Conservation (phyloP, 345 rosid genomes). For the Arabis hirsuta region DNA sequence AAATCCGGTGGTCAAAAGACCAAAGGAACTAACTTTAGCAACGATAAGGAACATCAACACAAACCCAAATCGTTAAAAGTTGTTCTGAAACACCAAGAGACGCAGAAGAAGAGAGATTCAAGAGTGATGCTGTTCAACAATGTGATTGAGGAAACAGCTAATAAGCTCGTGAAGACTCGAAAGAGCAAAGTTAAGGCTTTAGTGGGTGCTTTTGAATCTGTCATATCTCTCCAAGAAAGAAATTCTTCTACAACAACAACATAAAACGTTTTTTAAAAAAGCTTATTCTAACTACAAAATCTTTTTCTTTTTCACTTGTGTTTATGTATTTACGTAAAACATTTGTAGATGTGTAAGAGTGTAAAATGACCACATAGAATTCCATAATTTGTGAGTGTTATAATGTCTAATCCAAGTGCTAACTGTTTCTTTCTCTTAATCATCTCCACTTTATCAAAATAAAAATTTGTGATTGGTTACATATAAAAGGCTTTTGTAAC, state of each 20-base stretch:
- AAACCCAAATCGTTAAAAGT: constrained; percentile 38
- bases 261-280: constrained; percentile 5
- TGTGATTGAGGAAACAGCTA: constrained; percentile 94
- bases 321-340: constrained; percentile 2
- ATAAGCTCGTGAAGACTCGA: constrained; percentile 76
- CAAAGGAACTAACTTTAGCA: constrained; percentile 39
- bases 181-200: constrained; percentile 95
- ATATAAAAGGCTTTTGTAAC: neutral
- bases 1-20: constrained; percentile 50
- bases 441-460: neutral
- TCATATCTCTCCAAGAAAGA: constrained; percentile 69
- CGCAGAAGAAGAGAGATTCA: constrained; percentile 60
- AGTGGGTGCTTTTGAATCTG: constrained; percentile 95
- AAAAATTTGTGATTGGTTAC: constrained; percentile 6
- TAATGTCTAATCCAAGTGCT: neutral
- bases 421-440: neutral
- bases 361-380: neutral
- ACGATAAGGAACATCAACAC: constrained; percentile 33
- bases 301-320: neutral
- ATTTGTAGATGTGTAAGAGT: neutral
- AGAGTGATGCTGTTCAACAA: constrained; percentile 67
- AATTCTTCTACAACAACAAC: constrained; percentile 45
- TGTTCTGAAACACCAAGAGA: constrained; percentile 73
- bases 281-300: neutral
- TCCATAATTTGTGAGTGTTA: neutral